Evolutionary conservation across 257 asterid species (phyloP), one percentile per base, ranked within the genome.

Genomic region (Haberlea rhodopensis): DNA sequence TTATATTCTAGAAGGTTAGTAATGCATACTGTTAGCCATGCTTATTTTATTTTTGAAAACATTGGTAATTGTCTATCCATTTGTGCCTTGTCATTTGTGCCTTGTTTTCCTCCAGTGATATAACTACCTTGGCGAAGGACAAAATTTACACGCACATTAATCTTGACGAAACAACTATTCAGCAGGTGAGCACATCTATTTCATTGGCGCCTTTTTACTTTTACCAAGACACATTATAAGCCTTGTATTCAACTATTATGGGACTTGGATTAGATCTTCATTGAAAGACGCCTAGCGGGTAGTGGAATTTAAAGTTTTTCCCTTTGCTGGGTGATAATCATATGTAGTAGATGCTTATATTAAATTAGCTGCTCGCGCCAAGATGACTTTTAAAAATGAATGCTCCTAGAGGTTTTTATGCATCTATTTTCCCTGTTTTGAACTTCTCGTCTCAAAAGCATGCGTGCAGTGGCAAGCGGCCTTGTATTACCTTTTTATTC

Each of bases 71-170:
- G 9, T 20, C 26, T 58, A 22, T 31, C 62, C 32, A 57, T 65
- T n/a, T n/a, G n/a, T n/a, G n/a, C n/a, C n/a, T n/a, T n/a, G n/a
- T n/a, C n/a, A n/a, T n/a, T 48, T 46, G 9, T 58, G 67, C 18
- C 20, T 62, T 25, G 66, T 73, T 71, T 63, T 63, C 63, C 70
- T n/a, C 52, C 97, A 92, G 99, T 71, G 99, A 92, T 71, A 92
- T 89, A 72, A 89, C 96, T 67, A 78, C 88, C 74, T 75, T 89
- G 91, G 98, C 96, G 4, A 89, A 89, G 80, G 98, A 91, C 83
- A 87, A 76, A 69, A 70, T 82, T 51, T 91, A 85, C 69, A 71
- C 92, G 0, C 91, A 82, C 78, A 82, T 91, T 59, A 85, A 87
- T 78, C 95, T 91, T 13, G 98, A 91, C 32, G 96, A 87, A 70